phyloP scores from a whole-genome alignment of 805 yeast species.

The Kodamaea restingae region DNA sequence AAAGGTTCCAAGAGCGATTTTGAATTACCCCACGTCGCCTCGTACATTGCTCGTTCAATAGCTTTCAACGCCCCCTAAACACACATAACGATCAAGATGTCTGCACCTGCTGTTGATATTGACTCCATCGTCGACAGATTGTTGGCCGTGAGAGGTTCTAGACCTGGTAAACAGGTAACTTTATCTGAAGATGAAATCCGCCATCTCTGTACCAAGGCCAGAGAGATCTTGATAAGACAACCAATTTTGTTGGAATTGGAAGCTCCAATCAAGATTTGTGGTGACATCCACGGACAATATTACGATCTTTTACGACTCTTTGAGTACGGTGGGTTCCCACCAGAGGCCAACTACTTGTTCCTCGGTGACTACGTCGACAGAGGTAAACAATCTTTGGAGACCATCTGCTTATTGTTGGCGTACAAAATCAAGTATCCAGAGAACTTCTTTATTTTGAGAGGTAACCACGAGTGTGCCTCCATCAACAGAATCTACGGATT shows the following conservation, averaged over 20 bases:
- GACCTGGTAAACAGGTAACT: constrained; percentile 97
- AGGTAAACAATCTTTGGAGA: constrained; percentile 96
- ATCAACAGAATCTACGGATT: constrained; percentile 97
- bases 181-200: constrained; percentile 92
- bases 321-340: constrained; percentile 99
- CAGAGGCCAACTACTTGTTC: constrained; percentile 94
- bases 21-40: not conserved
- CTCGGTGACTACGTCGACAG: constrained; percentile 98
- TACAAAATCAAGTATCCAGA: constrained; percentile 98
- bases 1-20: not conserved
- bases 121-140: constrained; percentile 96
- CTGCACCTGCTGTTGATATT: constrained; percentile 47
- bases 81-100: constrained; percentile 1
- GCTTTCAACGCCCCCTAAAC: constrained; percentile 2
- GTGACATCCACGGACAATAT: constrained; percentile 98
- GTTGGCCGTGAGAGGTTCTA: constrained; percentile 94
- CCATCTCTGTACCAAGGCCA: constrained; percentile 92
- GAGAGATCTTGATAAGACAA: constrained; percentile 96
- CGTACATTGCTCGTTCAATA: constrained; percentile 1
- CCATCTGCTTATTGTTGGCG: constrained; percentile 89
- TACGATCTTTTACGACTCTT: constrained; percentile 91
- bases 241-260: constrained; percentile 93
- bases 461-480: constrained; percentile 98
- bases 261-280: constrained; percentile 96
- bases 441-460: constrained; percentile 93